phyloP scores from a whole-genome alignment of 495 filamentous ascomycete genomes.

The Aspergillus conjunctus region DNA sequence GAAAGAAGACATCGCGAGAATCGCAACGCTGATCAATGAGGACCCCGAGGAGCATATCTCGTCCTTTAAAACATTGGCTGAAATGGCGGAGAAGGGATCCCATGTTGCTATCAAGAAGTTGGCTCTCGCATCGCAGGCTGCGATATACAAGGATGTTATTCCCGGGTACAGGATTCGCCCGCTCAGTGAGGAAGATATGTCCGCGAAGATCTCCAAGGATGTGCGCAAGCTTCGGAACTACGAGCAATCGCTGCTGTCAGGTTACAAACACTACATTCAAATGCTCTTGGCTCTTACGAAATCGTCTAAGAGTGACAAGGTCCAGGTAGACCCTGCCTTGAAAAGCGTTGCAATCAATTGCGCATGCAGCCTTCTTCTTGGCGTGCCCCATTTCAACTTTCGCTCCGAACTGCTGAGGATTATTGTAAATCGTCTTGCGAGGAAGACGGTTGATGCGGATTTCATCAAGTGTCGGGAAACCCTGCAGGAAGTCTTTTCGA shows the following conservation, averaged over 20 bases:
- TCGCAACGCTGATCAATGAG: slow-evolving; percentile 82
- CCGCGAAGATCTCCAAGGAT: slow-evolving; percentile 86
- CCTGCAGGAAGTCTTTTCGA: slow-evolving; percentile 77
- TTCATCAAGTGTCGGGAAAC: slow-evolving; percentile 78
- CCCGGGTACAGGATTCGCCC: slow-evolving; percentile 94
- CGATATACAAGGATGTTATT: slow-evolving; percentile 94
- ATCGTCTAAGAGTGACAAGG: slow-evolving; percentile 38
- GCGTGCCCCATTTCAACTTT: slow-evolving; percentile 96
- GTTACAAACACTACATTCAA: slow-evolving; percentile 82
- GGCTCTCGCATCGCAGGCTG: slow-evolving; percentile 78
- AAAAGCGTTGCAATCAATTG: slow-evolving; percentile 79
- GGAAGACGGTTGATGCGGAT: slow-evolving; percentile 64
- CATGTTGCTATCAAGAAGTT: slow-evolving; percentile 80
- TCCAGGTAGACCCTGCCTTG: slow-evolving; percentile 45
- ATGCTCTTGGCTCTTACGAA: slow-evolving; percentile 66
- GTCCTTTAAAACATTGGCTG: slow-evolving; percentile 72
- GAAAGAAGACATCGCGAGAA: slow-evolving; percentile 87
- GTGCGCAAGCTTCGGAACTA: slow-evolving; percentile 77
- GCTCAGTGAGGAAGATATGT: slow-evolving; percentile 66
- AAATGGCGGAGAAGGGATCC: slow-evolving; percentile 62
- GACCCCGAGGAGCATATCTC: slow-evolving; percentile 88
- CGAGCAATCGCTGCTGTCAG: slow-evolving; percentile 78
- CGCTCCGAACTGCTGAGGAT: slow-evolving; percentile 83
- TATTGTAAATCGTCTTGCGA: slow-evolving; percentile 77
- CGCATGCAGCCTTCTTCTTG: slow-evolving; percentile 72